Evolutionary conservation across 1,284 basidiomycete genomes (phyloP).

Genomic region (Trichosporon sp.): DNA sequence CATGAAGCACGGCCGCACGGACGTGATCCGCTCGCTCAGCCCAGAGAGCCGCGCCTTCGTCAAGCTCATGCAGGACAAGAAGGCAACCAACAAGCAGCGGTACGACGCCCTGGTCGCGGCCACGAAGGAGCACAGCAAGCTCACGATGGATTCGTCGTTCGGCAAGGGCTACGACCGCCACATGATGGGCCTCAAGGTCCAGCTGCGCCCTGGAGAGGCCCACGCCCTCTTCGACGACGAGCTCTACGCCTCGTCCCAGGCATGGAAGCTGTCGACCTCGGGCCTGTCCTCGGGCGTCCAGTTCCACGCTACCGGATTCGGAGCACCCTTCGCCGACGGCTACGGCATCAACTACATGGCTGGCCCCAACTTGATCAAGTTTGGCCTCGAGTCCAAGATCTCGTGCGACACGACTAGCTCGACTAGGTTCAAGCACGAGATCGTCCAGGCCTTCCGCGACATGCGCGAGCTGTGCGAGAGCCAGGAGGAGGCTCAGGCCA

Average conservation of each 20-base stretch:
- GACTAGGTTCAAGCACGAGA: constrained; percentile 59
- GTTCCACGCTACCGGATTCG: constrained; percentile 90
- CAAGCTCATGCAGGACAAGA: constrained; percentile 61
- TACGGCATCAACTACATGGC: constrained; percentile 91
- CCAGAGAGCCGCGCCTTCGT: constrained; percentile 74
- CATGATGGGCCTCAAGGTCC: constrained; percentile 73
- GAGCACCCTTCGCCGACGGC: constrained; percentile 70
- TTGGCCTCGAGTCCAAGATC: constrained; percentile 88
- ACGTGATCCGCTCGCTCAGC: constrained; percentile 78
- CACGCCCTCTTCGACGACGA: constrained; percentile 67
- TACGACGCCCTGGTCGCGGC: constrained; percentile 62
- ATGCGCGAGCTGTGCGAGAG: constrained; percentile 60
- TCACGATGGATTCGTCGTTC: constrained; percentile 72
- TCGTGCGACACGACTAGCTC: constrained; percentile 69
- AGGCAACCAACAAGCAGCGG: constrained; percentile 49
- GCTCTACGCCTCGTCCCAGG: constrained; percentile 68
- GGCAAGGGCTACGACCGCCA: constrained; percentile 90
- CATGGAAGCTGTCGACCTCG: constrained; percentile 90
- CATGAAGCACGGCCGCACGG: constrained; percentile 85
- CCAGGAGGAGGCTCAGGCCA: constrained; percentile 21
- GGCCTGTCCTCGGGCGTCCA: constrained; percentile 78
- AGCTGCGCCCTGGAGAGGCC: constrained; percentile 53
- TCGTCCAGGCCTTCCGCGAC: constrained; percentile 65
- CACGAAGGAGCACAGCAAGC: constrained; percentile 63
- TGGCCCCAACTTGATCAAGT: constrained; percentile 75